These are phyloP conservation scores for Neonectria neomacrospora DNA, from an alignment of 2,329 filamentous ascomycete genomes.

Conservation along the genomic window DNA sequence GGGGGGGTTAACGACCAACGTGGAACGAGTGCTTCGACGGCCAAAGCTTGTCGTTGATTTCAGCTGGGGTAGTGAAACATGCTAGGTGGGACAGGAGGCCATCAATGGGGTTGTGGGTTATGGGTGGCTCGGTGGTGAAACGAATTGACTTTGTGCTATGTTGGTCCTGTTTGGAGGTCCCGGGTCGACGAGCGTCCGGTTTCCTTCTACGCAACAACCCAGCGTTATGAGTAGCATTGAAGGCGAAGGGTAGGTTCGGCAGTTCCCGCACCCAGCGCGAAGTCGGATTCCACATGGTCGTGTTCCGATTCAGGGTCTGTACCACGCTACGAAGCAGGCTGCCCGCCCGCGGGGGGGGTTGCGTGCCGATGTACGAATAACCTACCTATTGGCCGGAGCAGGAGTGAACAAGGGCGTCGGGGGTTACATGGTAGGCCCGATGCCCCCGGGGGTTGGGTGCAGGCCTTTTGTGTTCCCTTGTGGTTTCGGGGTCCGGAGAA, in stretches of 20 bases:
- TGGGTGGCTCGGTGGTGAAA: slow-evolving; percentile 16
- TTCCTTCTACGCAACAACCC: background rate
- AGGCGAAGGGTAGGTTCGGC: background rate
- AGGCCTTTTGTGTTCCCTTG: background rate
- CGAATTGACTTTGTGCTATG: background rate
- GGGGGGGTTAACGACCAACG: background rate
- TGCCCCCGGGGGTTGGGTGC: slow-evolving; percentile 16
- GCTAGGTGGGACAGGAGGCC: slow-evolving; percentile 3
- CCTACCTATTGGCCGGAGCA: background rate
- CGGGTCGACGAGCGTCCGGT: background rate
- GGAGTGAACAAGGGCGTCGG: background rate
- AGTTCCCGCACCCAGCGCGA: background rate
- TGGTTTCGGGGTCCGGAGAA: slow-evolving; percentile 5
- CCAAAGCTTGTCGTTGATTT: slow-evolving; percentile 3
- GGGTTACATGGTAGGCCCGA: slow-evolving; percentile 1
- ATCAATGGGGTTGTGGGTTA: slow-evolving; percentile 1
- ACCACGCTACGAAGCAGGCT: background rate
- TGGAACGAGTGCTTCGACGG: background rate
- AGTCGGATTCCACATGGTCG: background rate
- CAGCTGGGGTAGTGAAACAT: slow-evolving; percentile 22
- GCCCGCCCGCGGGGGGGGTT: background rate
- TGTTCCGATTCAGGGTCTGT: background rate
- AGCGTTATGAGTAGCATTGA: background rate
- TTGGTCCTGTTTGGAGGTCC: background rate
- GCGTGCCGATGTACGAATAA: background rate